These are phyloP conservation scores for Fusarium redolens DNA, from an alignment of 2,329 filamentous ascomycete genomes.

Conservation along the genomic window DNA sequence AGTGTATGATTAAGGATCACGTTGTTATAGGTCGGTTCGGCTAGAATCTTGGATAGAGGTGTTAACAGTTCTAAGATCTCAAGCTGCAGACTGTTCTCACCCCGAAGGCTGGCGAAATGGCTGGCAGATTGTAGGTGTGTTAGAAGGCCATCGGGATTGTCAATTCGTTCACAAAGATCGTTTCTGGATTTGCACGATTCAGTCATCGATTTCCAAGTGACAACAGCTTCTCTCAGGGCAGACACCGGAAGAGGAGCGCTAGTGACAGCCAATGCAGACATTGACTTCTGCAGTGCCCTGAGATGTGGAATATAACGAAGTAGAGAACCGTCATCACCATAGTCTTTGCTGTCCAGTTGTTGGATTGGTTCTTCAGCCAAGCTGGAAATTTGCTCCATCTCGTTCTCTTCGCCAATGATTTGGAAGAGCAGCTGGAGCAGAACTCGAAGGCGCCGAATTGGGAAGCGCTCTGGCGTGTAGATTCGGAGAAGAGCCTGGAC, in stretches of 20 bases:
- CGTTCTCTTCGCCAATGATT: slow-evolving; percentile 58
- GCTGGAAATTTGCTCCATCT: slow-evolving; percentile 53
- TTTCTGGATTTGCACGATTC: slow-evolving; percentile 52
- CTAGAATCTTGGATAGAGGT: slow-evolving; percentile 53
- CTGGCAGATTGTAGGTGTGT: slow-evolving; percentile 62
- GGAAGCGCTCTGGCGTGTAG: slow-evolving; percentile 62
- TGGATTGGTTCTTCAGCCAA: slow-evolving; percentile 55
- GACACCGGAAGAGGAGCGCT: slow-evolving; percentile 47
- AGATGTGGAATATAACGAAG: slow-evolving; percentile 61
- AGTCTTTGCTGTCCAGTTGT: slow-evolving; percentile 50
- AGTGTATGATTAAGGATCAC: slow-evolving; percentile 60
- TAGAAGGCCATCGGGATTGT: slow-evolving; percentile 62
- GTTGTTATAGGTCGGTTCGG: slow-evolving; percentile 50
- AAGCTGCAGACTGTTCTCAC: slow-evolving; percentile 59
- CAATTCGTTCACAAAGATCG: slow-evolving; percentile 59
- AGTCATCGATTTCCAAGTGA: slow-evolving; percentile 58
- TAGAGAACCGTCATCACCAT: slow-evolving; percentile 60
- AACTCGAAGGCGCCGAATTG: slow-evolving; percentile 64
- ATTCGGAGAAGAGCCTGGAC: slow-evolving; percentile 61
- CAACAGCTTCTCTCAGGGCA: slow-evolving; percentile 52
- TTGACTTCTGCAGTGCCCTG: slow-evolving; percentile 57
- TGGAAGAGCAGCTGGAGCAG: slow-evolving; percentile 61
- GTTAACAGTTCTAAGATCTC: slow-evolving; percentile 60
- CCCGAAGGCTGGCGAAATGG: slow-evolving; percentile 64
- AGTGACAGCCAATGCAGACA: slow-evolving; percentile 56